A percentile compares a stretch with the other conserved stretches of the same genome.
Conservation (phyloP, 352 stramenopile species). For the Nothophytophthora sp. region DNA sequence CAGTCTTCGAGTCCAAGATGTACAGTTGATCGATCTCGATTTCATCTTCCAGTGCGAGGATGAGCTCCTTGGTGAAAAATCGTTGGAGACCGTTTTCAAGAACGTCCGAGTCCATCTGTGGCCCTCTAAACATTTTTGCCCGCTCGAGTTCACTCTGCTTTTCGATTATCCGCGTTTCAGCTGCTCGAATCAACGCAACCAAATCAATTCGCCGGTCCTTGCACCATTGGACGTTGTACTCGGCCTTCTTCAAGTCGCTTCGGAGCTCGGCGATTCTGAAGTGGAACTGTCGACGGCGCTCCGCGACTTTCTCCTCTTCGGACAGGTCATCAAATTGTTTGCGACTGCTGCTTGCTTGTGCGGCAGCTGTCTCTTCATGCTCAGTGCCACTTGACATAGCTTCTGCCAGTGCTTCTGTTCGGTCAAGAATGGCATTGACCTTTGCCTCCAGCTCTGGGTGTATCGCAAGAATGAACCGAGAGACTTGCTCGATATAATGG, state of each 20-base stretch:
- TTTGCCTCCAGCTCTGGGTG: conserved; percentile 53
- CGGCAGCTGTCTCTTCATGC: not conserved
- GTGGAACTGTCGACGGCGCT: conserved; percentile 73
- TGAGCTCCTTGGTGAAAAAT: conserved; percentile 79
- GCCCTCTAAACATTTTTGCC: conserved; percentile 60
- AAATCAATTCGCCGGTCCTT: conserved; percentile 68
- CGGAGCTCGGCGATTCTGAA: conserved; percentile 70
- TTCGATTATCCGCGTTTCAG: conserved; percentile 70
- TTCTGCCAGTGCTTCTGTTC: not conserved
- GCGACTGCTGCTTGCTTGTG: conserved; percentile 1
- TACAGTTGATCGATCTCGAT: conserved; percentile 87
- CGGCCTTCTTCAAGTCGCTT: conserved; percentile 49
- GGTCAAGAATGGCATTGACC: conserved; percentile 49
- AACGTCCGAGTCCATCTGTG: conserved; percentile 82
- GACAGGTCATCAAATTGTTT: conserved; percentile 54
- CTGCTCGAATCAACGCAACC: conserved; percentile 63
- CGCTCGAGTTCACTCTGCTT: conserved; percentile 81
- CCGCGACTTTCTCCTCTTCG: conserved; percentile 46
- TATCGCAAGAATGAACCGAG: conserved; percentile 56
- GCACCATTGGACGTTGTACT: conserved; percentile 84
- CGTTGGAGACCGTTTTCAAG: conserved; percentile 69
- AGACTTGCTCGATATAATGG: conserved; percentile 72
- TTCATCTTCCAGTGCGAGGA: conserved; percentile 76
- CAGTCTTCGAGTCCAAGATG: conserved; percentile 75
- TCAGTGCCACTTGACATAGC: not conserved